Percentiles rank a stretch among this genome's conserved stretches.
Conservation (phyloP, 208 protist genomes). For the Trypanosoma theileri region DNA sequence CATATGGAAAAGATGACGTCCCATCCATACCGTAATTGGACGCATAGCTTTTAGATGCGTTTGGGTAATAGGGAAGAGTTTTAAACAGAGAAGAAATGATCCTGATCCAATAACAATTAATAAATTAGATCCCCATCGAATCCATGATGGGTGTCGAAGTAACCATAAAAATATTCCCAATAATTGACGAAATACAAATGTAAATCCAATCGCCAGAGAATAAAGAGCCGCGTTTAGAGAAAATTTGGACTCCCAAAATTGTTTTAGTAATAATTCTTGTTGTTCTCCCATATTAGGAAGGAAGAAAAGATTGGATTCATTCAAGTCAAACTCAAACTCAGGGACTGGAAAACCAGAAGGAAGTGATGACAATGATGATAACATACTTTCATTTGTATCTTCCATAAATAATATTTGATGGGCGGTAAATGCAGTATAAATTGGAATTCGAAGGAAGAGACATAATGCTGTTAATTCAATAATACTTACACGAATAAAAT, state of each 20-base stretch:
- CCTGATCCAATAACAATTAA: slow-evolving; percentile 27
- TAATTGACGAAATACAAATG: background rate
- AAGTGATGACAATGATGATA: background rate
- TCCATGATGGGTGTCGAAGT: background rate
- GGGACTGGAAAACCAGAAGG: slow-evolving; percentile 14
- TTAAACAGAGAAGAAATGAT: slow-evolving; percentile 22
- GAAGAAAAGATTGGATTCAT: slow-evolving; percentile 1
- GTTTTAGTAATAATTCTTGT: background rate
- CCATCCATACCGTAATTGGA: slow-evolving; percentile 40
- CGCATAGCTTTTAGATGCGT: slow-evolving; percentile 50
- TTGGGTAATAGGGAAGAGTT: slow-evolving; percentile 45
- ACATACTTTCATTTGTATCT: background rate
- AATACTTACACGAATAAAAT: slow-evolving; percentile 45
- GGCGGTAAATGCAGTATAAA: slow-evolving; percentile 31
- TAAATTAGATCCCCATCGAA: slow-evolving; percentile 5
- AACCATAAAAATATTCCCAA: background rate
- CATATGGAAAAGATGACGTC: slow-evolving; percentile 41
- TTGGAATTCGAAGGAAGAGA: slow-evolving; percentile 51
- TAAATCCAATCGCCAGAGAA: background rate
- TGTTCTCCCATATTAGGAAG: background rate
- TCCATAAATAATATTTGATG: background rate
- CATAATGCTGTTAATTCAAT: slow-evolving; percentile 53
- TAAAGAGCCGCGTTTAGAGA: background rate
- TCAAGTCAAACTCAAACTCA: background rate
- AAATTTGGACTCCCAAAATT: background rate